Base-by-base conservation (phyloP, 2,329 filamentous ascomycete genomes). In the Clarireedia sp. region DNA sequence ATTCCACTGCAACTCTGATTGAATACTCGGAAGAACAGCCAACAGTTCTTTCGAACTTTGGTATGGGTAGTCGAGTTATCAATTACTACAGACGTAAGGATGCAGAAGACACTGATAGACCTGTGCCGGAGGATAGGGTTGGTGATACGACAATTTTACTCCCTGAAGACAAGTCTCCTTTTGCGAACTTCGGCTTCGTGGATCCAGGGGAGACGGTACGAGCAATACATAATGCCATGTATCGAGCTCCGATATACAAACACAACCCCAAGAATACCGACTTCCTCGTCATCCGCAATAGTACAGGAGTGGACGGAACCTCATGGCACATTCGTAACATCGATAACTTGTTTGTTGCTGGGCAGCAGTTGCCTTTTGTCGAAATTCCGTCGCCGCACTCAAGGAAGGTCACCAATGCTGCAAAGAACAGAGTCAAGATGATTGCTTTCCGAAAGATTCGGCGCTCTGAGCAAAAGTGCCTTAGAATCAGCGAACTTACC, bases 11-110 rank as follows among this genome's bases (percentile, higher is more conserved):
- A 19, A 79, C 96, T 5, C 79, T 99, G 14, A 86, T 97, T 36
- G 94, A 99, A 71, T 99, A 99, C 69, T 95, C 90, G 8, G 94
- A 99, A 71, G 90, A 96, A 66, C 86, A 90, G 60, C 94, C 94
- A 0, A 87, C 86, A 9, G 90, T 95, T 57, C 75, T 99, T 59
- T 96, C 92, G 44, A 96, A 95, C 68, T 96, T 96, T 66, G 94
- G 92, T 62, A 99, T 99, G 94, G 91, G 91, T 51, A 95, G 87
- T 69, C 87, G 90, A 52, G 81, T 99, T 57, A 90, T 97, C 75
- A 97, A 99, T 71, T 99, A 97, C 71, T 96, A 96, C 69, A 87
- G 90, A 40, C 84, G 91, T 57, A 90, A 90, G 66, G 87, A 90
- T 67, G 81, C 81, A 41, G 76, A 78, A 43, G 80, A 79, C 36